phyloP scores from a whole-genome alignment of 345 rosid genomes.

The Eucalyptus camaldulensis region DNA sequence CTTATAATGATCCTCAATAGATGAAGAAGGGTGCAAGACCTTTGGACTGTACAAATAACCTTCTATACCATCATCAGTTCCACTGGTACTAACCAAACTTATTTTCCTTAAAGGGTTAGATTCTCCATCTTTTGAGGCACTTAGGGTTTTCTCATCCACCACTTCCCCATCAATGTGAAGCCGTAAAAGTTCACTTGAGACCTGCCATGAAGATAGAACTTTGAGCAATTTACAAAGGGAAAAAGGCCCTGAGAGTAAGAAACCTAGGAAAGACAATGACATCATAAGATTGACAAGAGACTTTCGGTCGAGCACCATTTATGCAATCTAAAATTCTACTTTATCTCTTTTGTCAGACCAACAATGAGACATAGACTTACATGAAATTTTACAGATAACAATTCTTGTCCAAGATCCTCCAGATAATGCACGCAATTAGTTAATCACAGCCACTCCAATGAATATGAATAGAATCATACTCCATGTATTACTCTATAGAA shows the following conservation, averaged over 20 bases:
- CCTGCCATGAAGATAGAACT: conserved; percentile 13
- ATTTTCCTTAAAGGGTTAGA: conserved; percentile 18
- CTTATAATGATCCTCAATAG: conserved; percentile 26
- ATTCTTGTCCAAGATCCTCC: background rate
- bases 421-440: background rate
- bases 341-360: background rate
- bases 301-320: background rate
- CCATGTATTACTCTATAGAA: background rate
- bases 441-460: background rate
- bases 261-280: background rate
- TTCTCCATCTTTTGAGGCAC: conserved; percentile 17
- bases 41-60: conserved; percentile 46
- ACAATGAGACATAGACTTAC: background rate
- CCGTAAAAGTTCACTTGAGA: conserved; percentile 26
- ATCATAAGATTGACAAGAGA: background rate
- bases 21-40: conserved; percentile 24
- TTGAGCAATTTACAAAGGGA: background rate
- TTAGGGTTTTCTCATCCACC: conserved; percentile 34
- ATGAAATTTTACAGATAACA: background rate
- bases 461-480: background rate
- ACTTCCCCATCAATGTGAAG: conserved; percentile 51
- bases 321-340: background rate
- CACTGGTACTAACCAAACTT: conserved; percentile 25
- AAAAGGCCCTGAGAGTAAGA: background rate
- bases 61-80: conserved; percentile 33